A percentile compares a stretch with the other conserved stretches of the same genome.
These are phyloP conservation scores for Penicillium fuscoglaucum DNA, from an alignment of 2,329 filamentous ascomycete species.

Conservation along the genomic window DNA sequence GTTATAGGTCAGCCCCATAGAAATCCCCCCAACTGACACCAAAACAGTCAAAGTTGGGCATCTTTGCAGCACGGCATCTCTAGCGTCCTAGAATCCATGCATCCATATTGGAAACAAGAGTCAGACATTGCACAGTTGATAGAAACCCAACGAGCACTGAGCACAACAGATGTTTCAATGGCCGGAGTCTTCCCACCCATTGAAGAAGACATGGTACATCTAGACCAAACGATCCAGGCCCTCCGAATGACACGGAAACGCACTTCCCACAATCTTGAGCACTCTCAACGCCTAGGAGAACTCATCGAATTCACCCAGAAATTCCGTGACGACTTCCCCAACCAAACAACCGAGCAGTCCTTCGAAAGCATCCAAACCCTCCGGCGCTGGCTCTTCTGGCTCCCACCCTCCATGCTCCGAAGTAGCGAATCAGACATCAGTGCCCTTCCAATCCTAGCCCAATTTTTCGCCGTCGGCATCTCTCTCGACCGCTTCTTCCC, in stretches of 20 bases:
- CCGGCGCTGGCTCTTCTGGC: constrained; percentile 92
- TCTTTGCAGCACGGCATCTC: constrained; percentile 89
- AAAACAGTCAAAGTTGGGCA: constrained; percentile 79
- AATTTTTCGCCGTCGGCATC: constrained; percentile 87
- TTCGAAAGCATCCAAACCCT: constrained; percentile 88
- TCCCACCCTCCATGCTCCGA: constrained; percentile 81
- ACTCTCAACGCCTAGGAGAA: constrained; percentile 67
- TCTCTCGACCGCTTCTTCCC: constrained; percentile 89
- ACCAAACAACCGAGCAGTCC: constrained; percentile 73
- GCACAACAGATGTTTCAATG: constrained; percentile 36
- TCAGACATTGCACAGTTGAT: constrained; percentile 60
- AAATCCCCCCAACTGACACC: constrained; percentile 24
- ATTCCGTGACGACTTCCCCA: constrained; percentile 68
- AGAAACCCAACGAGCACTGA: constrained; percentile 43
- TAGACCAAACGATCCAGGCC: constrained; percentile 66
- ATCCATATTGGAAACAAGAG: constrained; percentile 78
- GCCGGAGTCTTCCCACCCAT: constrained; percentile 37
- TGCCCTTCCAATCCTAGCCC: constrained; percentile 78
- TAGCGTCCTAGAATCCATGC: constrained; percentile 88
- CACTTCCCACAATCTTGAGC: constrained; percentile 68
- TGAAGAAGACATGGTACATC: constrained; percentile 69
- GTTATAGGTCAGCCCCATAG: constrained; percentile 23
- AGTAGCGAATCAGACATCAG: constrained; percentile 72
- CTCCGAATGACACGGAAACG: constrained; percentile 59
- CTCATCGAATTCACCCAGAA: constrained; percentile 72